Percentiles rank a stretch among this genome's conserved stretches.
Conservation (phyloP, 1,284 basidiomycete genomes). For the Boletellus sp. region DNA sequence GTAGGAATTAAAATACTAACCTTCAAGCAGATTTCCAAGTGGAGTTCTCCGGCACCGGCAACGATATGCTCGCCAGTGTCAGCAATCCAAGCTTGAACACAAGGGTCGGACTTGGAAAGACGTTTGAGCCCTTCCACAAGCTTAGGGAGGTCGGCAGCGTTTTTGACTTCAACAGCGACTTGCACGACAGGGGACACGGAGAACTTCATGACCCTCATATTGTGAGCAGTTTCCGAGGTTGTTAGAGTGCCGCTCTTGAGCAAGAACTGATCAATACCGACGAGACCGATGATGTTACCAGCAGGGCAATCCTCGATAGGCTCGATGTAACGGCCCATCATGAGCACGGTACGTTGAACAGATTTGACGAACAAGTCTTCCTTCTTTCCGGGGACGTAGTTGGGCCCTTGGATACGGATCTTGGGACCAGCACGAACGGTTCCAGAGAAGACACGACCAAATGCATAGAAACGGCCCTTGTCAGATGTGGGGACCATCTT, state of each 20-base stretch:
- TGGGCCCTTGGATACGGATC: slow-evolving; percentile 99
- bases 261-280: slow-evolving; percentile 99
- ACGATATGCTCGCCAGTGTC: slow-evolving; percentile 98
- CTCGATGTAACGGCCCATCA: slow-evolving; percentile 99
- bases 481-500: slow-evolving; percentile 99
- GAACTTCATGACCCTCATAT: slow-evolving; percentile 99
- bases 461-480: slow-evolving; percentile 99
- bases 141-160: slow-evolving; percentile 97
- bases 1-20: slow-evolving; percentile 35
- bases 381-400: slow-evolving; percentile 99
- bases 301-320: slow-evolving; percentile 99
- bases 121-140: slow-evolving; percentile 99
- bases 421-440: slow-evolving; percentile 97
- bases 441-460: slow-evolving; percentile 99
- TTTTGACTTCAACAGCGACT: slow-evolving; percentile 99
- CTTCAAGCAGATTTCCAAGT: slow-evolving; percentile 99
- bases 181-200: slow-evolving; percentile 99
- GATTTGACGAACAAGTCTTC: slow-evolving; percentile 98
- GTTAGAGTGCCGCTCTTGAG: slow-evolving; percentile 99
- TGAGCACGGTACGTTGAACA: slow-evolving; percentile 97
- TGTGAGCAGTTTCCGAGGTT: slow-evolving; percentile 97
- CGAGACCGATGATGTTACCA: slow-evolving; percentile 98
- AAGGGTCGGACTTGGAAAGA: slow-evolving; percentile 99
- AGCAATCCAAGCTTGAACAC: slow-evolving; percentile 93
- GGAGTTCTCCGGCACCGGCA: slow-evolving; percentile 98